Base-by-base conservation (phyloP, 495 filamentous ascomycete genomes). In the Penicillium silybi region DNA sequence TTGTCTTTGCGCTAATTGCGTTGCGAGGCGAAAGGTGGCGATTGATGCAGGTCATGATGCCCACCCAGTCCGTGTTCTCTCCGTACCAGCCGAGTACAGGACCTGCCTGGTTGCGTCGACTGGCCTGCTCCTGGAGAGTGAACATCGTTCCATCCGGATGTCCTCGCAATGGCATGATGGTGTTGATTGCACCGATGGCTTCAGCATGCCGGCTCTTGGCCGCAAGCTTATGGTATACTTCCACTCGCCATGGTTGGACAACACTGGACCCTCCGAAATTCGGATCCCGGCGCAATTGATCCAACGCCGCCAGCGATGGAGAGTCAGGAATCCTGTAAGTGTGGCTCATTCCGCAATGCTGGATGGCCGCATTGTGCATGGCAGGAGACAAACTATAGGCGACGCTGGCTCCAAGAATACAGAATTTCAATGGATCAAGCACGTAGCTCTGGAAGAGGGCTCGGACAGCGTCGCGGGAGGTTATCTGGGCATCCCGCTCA, bases 11-110 rank as follows among this genome's bases (percentile, higher is more conserved):
- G 50, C 84, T 85, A 4, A 91, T 85, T 3, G 84, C 85, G 61
- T 93, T 92, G 11, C 86, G 79, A 10, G 88, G 89, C 11, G 88
- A 90, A 44, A 92, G 82, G 47, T 88, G 87, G 23, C 87, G 80
- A 3, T 80, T 80, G 22, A 91, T 77, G 55, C 86, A 89, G 5
- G 74, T 75, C 60, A 81, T 71, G 22, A 92, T 87, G 13, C 87
- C 83, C 22, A 86, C 85, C 85, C 88, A 93, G 68, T 92, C 88
- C 0, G 87, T 93, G 62, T 93, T 93, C 48, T 92, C 87, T 6
- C 89, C 89, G 54, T 89, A 91, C 56, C 90, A 85, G 4, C 80
- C 85, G 43, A 77, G 62, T 4, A 88, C 78, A 1, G 77, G 69
- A 0, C 88, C 87, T 4, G 83, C 75, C 58, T 79, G 82, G 65